Percentiles rank a stretch among this genome's conserved stretches.
Evolutionary conservation across 2,329 filamentous ascomycete genomes (phyloP).

Genomic region (Aspergillus novofumigatus): DNA sequence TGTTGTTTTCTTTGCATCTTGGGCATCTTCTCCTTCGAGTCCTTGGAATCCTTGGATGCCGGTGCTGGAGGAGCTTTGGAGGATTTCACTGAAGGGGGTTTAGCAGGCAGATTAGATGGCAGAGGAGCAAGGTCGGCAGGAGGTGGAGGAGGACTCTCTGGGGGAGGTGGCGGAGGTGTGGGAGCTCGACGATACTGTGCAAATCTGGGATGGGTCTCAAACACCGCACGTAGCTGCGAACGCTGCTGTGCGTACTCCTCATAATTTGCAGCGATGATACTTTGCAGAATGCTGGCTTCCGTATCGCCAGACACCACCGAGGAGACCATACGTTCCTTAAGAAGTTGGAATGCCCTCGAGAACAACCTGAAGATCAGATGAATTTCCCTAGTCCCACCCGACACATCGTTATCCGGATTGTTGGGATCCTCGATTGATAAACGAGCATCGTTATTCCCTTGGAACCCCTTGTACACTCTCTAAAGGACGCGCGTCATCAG

Average conservation of each 20-base stretch:
- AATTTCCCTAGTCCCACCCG: constrained; percentile 75
- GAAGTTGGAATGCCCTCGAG: constrained; percentile 54
- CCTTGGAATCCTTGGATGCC: constrained; percentile 8
- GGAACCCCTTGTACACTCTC: constrained; percentile 45
- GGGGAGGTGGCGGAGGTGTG: constrained; percentile 24
- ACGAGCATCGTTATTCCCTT: constrained; percentile 56
- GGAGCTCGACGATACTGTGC: constrained; percentile 24
- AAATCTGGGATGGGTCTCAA: constrained; percentile 39
- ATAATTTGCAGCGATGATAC: constrained; percentile 76
- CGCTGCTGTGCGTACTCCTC: constrained; percentile 67
- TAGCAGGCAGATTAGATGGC: constrained; percentile 21
- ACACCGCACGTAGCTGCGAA: constrained; percentile 55
- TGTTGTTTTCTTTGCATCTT: constrained; percentile 26
- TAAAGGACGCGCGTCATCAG: constrained; percentile 8
- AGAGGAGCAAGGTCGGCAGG: constrained; percentile 15
- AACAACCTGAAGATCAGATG: constrained; percentile 66
- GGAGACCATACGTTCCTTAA: constrained; percentile 55
- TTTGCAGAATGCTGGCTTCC: constrained; percentile 60
- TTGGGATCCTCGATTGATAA: constrained; percentile 93
- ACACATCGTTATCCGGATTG: constrained; percentile 78
- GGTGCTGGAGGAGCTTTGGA: neutral
- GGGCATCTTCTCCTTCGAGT: constrained; percentile 17
- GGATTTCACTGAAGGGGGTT: constrained; percentile 2
- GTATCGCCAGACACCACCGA: constrained; percentile 17
- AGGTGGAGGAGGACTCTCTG: constrained; percentile 12